Evolutionary conservation across 2,329 filamentous ascomycete species (phyloP).

Genomic region (Keithomyces neogunnii): DNA sequence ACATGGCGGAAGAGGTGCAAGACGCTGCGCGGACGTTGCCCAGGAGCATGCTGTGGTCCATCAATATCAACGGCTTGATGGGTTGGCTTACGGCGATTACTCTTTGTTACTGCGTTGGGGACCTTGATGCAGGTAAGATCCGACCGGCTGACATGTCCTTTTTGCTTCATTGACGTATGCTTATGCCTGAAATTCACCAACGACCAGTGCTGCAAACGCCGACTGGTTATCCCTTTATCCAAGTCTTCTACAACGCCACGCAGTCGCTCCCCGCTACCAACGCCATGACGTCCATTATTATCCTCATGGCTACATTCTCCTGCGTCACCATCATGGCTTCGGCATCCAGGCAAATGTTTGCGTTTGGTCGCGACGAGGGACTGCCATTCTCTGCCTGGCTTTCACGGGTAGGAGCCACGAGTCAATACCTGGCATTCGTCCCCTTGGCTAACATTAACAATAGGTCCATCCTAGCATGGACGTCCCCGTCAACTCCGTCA

Average conservation of each 20-base stretch:
- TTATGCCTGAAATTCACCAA: too few species aligned
- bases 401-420: conserved; percentile 13
- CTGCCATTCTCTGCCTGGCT: conserved; percentile 20
- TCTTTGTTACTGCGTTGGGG: too few species aligned
- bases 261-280: conserved; percentile 38
- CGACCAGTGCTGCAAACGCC: conserved; percentile 19
- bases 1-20: too few species aligned
- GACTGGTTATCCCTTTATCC: conserved; percentile 50
- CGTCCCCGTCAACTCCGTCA: conserved; percentile 19
- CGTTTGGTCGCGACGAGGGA: conserved; percentile 32
- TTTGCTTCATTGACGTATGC: neutral
- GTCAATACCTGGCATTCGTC: neutral
- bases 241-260: conserved; percentile 45
- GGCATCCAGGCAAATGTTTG: conserved; percentile 48
- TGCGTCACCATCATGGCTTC: conserved; percentile 49
- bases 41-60: too few species aligned
- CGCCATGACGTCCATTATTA: conserved; percentile 41
- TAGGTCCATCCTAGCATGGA: conserved; percentile 15
- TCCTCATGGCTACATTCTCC: conserved; percentile 39
- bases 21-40: too few species aligned
- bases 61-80: too few species aligned
- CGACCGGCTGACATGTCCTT: neutral
- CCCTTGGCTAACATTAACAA: neutral
- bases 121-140: too few species aligned
- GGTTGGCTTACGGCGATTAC: too few species aligned